Evolutionary conservation across 441 rosid genomes (phyloP).

Genomic region (Eutrema salsugineum): DNA sequence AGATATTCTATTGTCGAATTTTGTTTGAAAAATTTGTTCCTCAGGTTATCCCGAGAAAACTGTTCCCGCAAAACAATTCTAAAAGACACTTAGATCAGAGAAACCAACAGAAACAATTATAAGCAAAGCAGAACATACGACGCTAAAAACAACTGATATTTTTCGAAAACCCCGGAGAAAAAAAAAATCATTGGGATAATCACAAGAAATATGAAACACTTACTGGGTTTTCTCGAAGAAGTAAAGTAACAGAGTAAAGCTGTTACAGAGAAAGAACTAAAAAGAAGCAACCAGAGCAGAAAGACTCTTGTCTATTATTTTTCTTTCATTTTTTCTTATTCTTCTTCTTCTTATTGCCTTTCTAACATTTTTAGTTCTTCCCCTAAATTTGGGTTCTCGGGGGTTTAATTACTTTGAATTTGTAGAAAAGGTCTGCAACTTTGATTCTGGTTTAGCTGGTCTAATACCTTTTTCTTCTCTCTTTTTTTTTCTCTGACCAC

Average conservation of each 20-base stretch:
- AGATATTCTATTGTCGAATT: background rate
- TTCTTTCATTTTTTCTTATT: background rate
- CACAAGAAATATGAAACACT: slow-evolving; percentile 13
- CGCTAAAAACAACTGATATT: background rate
- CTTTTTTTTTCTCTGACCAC: slow-evolving; percentile 33
- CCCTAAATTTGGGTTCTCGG: background rate
- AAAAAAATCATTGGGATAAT: background rate
- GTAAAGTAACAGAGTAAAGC: slow-evolving; percentile 18
- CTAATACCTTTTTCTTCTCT: slow-evolving; percentile 20
- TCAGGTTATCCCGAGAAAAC: background rate
- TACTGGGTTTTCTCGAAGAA: slow-evolving; percentile 13
- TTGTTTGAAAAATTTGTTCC: background rate
- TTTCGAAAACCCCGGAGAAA: background rate
- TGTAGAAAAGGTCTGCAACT: slow-evolving; percentile 24
- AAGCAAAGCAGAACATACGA: background rate
- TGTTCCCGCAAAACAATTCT: background rate
- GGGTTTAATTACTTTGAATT: slow-evolving; percentile 6
- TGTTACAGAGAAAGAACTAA: background rate
- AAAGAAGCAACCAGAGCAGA: slow-evolving; percentile 23
- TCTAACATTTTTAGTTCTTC: background rate
- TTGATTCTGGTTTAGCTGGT: slow-evolving; percentile 41
- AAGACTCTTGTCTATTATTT: background rate
- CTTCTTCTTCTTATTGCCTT: slow-evolving; percentile 27
- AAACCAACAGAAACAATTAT: background rate
- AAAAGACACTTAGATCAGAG: background rate